Evolutionary conservation across 176 grass and related monocot genomes (phyloP), one percentile per base, ranked within the genome.

Genomic region (Bonia amplexicaulis): DNA sequence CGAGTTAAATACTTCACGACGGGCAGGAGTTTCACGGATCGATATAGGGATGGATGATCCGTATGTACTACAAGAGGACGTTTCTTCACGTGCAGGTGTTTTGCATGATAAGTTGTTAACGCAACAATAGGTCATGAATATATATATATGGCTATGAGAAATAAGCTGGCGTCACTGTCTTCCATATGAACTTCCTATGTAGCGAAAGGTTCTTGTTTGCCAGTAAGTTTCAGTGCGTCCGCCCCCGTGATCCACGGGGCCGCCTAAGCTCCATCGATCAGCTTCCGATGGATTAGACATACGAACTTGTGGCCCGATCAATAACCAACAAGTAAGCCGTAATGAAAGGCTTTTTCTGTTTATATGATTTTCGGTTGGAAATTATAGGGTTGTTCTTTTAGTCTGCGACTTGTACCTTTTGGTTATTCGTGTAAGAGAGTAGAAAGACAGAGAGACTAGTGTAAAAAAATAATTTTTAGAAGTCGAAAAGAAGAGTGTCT

Each of bases 1-100:
- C 51, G 7, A 53, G 6, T 53, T 19, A 53, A 19, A 19, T 20
- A 20, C 16, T 53, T 53, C 1, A 7, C 51, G 6, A 53, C 51
- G 16, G 19, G 17, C 51, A 7, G 20, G 16, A 19, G 16, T 19
- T 53, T 20, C 51, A 53, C 16, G 6, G 51, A 12, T 42, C 44
- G 9, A 19, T 17, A 0, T 52, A 52, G 49, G 49, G 49, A 52
- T 17, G 49, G 39, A 7, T 40, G 51, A 7, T 7, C 17, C 51
- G n/a, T n/a, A 25, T 19, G 83, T 29, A 16, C 84, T 29, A n/a
- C 84, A 15, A 22, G 12, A 72, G 53, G 68, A 27, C 31, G 76
- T 73, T 44, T 54, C 68, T 73, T 86, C 69, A 80, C 85, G 77
- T 66, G 85, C 39, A 45, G 46, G 57, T 64, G 77, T 73, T 73